Evolutionary conservation across 805 yeast genomes (phyloP).

Genomic region (Wickerhamiella kurtzmanii): DNA sequence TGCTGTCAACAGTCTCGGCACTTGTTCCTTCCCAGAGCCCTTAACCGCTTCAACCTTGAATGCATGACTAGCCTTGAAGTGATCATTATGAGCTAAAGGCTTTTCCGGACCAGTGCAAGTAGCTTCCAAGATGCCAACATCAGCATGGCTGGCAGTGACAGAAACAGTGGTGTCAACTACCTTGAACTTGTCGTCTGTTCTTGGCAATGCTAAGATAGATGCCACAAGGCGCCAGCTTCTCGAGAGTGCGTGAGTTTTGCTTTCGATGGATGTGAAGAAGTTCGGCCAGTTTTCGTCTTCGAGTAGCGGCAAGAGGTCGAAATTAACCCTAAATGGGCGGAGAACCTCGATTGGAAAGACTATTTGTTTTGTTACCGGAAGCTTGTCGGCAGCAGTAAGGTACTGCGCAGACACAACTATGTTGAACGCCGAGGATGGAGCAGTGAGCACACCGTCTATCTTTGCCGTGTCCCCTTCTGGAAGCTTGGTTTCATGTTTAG

Average conservation of each 20-base stretch:
- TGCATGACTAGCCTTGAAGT: not conserved
- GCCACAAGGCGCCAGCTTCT: conserved; percentile 27
- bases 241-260: conserved; percentile 21
- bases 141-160: conserved; percentile 3
- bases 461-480: not conserved
- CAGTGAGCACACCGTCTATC: conserved; percentile 5
- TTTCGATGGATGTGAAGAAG: conserved; percentile 22
- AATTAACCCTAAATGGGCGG: conserved; percentile 27
- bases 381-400: conserved; percentile 18
- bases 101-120: not conserved
- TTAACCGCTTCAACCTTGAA: conserved; percentile 1
- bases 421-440: conserved; percentile 10
- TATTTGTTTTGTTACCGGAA: conserved; percentile 20
- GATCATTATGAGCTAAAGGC: conserved; percentile 7
- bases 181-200: conserved; percentile 9
- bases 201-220: conserved; percentile 18
- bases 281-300: conserved; percentile 28
- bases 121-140: not conserved
- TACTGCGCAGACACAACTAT: conserved; percentile 9
- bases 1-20: conserved; percentile 15
- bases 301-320: conserved; percentile 25
- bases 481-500: not conserved
- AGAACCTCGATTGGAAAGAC: conserved; percentile 22
- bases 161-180: conserved; percentile 4
- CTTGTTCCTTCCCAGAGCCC: not conserved